These are phyloP conservation scores for Rhynchosporium agropyri DNA, from an alignment of 2,329 filamentous ascomycete genomes.

Conservation along the genomic window DNA sequence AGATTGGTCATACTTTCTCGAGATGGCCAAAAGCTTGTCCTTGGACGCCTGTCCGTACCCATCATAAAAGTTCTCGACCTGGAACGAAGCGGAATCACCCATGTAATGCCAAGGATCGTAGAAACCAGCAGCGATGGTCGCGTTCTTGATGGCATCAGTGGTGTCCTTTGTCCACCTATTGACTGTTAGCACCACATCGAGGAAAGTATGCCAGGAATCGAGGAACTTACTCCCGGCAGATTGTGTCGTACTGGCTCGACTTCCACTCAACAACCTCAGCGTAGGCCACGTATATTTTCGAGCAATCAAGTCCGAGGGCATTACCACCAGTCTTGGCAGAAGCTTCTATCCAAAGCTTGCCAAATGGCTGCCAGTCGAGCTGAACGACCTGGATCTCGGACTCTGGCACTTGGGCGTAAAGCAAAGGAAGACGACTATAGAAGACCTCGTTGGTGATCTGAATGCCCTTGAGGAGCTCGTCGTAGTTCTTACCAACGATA, in stretches of 20 bases:
- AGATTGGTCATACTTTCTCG: conserved; percentile 14
- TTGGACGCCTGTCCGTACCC: conserved; percentile 10
- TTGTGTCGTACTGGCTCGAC: conserved; percentile 2
- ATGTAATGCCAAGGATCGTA: conserved; percentile 10
- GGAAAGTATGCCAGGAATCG: not conserved
- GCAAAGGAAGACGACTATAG: conserved; percentile 5
- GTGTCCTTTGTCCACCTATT: conserved; percentile 1
- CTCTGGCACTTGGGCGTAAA: conserved; percentile 5
- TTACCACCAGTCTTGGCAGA: not conserved
- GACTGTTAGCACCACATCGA: not conserved
- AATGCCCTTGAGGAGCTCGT: conserved; percentile 1
- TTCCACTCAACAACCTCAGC: conserved; percentile 15
- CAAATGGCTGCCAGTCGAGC: conserved; percentile 15
- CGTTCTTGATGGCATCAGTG: conserved; percentile 4
- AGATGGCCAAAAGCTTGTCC: conserved; percentile 8
- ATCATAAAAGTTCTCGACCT: not conserved
- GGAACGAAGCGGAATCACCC: conserved; percentile 16
- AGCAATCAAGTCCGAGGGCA: conserved; percentile 10
- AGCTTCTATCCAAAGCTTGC: conserved; percentile 12
- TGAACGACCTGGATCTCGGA: conserved; percentile 7
- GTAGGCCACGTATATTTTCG: conserved; percentile 3
- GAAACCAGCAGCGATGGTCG: not conserved
- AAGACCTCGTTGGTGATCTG: conserved; percentile 9
- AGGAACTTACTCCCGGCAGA: not conserved
- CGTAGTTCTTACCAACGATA: conserved; percentile 1